Evolutionary conservation across 768 basidiomycete genomes (phyloP), one percentile per base, ranked within the genome.

Genomic region (Saitozyma sp.): DNA sequence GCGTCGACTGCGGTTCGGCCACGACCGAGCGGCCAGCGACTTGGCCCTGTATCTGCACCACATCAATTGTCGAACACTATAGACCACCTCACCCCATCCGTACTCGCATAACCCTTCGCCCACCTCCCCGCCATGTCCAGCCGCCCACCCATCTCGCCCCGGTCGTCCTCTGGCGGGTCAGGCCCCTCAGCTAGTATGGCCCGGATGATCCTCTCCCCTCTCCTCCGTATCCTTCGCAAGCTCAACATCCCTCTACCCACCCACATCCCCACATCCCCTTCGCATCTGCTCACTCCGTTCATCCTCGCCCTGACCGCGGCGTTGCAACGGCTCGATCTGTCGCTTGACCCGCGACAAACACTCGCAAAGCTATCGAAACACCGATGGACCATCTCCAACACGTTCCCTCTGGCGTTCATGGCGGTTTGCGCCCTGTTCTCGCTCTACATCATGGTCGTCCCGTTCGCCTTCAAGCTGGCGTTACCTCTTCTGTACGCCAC

Each of bases 401-500:
- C 67, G 10, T 83, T 87, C 6, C 88, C 87, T 19, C 93, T 94
- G 82, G 91, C 87, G 78, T 86, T 89, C 19, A 87, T 92, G 64
- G 90, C 86, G 0, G 87, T 89, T 76, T 87, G 94, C 63, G 84
- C 97, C 42, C 83, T 92, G 43, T 93, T 93, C 79, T 92, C 88
- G 9, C 95, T 98, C 82, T 91, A 88, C 79, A 85, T 87, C 62
- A 91, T 88, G 51, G 91, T 94, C 59, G 94, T 59, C 3, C 60
- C 62, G 3, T 55, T 66, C 42, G 64, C 67, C 16, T 51, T 75
- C 70, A 93, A 94, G 74, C 85, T 95, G 48, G 60, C 84, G 53
- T 90, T 95, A 67, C 92, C 93, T 8, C 43, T 86, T 38, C 80
- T 89, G 17, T 94, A 90, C 81, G 73, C 80, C 59, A 71, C 84